Base-by-base conservation (phyloP, 352 stramenopile genomes). In the Globisporangium cystogenes region DNA sequence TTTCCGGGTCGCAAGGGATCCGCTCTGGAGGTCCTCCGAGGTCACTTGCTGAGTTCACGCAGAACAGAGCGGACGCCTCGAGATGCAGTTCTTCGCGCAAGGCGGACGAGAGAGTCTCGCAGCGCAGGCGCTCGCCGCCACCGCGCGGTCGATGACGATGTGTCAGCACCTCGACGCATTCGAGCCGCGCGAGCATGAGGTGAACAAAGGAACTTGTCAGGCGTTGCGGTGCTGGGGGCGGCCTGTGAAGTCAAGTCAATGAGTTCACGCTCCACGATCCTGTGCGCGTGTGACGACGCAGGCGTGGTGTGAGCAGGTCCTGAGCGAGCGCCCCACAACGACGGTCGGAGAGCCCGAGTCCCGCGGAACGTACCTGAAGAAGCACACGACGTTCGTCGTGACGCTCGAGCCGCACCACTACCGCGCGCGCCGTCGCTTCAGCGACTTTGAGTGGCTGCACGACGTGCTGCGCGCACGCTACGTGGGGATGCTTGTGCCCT, bases 381-480 rank as follows among this genome's bases (percentile, higher is more conserved):
- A 86, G 53, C 73, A 88, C 71, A 88, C 73, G 63, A 86, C 74
- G 35, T 88, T 78, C 51, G 64, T 82, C 14, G 67, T 90, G 31
- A 74, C 55, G 29, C 66, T 65, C 43, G 51, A 68, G 37, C 27
- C 41, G 37, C 39, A 50, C 24, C 67, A 80, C 27, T 51, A 61
- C 10, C 41, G 63, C 20, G 67, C 83, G 21, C 76, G 79, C 0
- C 76, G 79, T 27, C 74, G 79, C 53, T 90, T 86, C 44, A 82
- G 79, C 43, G 79, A 90, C 51, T 90, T 90, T 61, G 72, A 72
- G 46, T 90, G 79, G 79, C 68, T 90, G n/a, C 79, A 78, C 27
- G 56, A 62, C 8, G 76, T 86, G 39, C 65, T 90, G 3, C 64
- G 65, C 29, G 72, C 67, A 23, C 72, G 79, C 10, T 90, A 90